Conservation (phyloP, 2,329 filamentous ascomycete species). For the Rhexocercosporidium sp. region DNA sequence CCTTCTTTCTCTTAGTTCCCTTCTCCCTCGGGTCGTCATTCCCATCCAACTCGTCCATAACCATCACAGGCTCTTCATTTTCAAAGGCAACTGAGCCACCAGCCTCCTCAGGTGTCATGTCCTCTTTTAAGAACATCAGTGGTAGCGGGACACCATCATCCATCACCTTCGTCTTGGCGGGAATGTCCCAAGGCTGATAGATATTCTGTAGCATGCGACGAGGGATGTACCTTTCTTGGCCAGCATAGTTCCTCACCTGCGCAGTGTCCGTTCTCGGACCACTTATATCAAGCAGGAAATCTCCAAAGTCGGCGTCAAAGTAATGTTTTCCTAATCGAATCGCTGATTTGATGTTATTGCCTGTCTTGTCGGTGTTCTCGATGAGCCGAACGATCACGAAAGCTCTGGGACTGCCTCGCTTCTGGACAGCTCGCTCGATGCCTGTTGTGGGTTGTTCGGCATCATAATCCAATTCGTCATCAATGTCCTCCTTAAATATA, state of each 20-base stretch:
- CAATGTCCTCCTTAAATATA: background rate
- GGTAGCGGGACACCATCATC: background rate
- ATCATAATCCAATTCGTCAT: background rate
- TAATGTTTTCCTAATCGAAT: background rate
- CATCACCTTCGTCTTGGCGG: background rate
- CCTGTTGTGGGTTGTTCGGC: background rate
- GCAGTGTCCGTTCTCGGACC: background rate
- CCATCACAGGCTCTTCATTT: slow-evolving; percentile 12
- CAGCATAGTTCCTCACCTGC: slow-evolving; percentile 14
- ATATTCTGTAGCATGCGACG: slow-evolving; percentile 11
- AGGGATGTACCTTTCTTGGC: slow-evolving; percentile 12
- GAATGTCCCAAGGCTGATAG: slow-evolving; percentile 14
- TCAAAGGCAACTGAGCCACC: slow-evolving; percentile 4
- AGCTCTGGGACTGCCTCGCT: background rate
- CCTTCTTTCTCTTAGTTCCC: background rate
- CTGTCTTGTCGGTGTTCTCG: slow-evolving; percentile 10
- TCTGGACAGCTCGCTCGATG: background rate
- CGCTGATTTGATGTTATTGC: background rate
- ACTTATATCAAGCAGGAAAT: slow-evolving; percentile 14
- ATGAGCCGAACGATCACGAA: slow-evolving; percentile 15
- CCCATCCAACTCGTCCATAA: background rate
- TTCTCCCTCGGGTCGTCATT: background rate
- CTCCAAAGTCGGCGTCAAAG: slow-evolving; percentile 7
- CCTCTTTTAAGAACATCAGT: background rate
- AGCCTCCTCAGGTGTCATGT: background rate